phyloP scores from a whole-genome alignment of 495 filamentous ascomycete species.

The Penicillium odoratum region DNA sequence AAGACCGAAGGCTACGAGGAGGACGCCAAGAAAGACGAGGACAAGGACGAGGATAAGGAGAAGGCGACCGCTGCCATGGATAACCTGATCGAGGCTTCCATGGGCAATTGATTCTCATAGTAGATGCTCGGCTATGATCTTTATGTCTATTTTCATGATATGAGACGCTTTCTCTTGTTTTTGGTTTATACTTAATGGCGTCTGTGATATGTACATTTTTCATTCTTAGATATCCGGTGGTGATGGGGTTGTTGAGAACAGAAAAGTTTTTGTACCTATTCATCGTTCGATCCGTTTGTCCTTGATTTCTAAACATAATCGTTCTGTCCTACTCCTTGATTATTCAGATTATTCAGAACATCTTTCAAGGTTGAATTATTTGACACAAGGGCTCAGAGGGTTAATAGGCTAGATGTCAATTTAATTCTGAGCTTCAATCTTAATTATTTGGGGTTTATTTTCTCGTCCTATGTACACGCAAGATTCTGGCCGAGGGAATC shows the following conservation, averaged over 20 bases:
- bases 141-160: constrained; percentile 30
- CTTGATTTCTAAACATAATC: too few species aligned
- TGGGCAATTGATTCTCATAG: background rate
- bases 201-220: constrained; percentile 20
- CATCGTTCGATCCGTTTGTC: background rate
- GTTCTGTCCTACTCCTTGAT: too few species aligned
- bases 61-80: constrained; percentile 2
- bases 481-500: background rate
- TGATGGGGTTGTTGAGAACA: constrained; percentile 17
- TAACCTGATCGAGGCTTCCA: constrained; percentile 6
- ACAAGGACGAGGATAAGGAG: constrained; percentile 25
- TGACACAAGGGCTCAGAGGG: too few species aligned
- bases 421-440: background rate
- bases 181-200: constrained; percentile 25
- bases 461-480: background rate
- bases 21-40: constrained; percentile 32
- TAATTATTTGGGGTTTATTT: background rate
- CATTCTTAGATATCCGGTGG: constrained; percentile 29
- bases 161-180: constrained; percentile 24
- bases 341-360: too few species aligned
- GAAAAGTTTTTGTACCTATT: constrained; percentile 14
- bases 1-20: constrained; percentile 84
- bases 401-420: too few species aligned
- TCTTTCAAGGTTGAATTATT: too few species aligned
- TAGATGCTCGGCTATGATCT: background rate